Evolutionary conservation across 1,284 basidiomycete genomes (phyloP), one percentile per base, ranked within the genome.

Genomic region (Trichosporon sp.): DNA sequence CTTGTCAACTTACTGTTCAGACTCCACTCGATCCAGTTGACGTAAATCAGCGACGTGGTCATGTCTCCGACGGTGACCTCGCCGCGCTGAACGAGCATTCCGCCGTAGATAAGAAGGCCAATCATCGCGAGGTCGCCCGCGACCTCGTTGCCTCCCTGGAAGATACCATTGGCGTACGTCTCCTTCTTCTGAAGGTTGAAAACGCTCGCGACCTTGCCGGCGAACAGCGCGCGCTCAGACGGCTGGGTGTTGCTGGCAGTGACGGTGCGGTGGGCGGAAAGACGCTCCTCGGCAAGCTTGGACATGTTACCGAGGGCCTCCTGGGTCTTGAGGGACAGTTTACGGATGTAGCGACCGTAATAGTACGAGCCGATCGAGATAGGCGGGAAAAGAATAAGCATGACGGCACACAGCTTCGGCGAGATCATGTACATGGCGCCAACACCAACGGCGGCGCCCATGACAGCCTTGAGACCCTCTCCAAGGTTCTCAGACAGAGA

Each of bases 1-100:
- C 15, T 11, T 9, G 2, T n/a, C 4, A 1, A 75, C 80, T 75
- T 67, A 82, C 80, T 81, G 73, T 81, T 80, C 70, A 82, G 70
- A 72, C 72, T 75, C 80, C 80, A 82, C 65, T 82, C 81, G 51
- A 82, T 81, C 81, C 81, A 82, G 70, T 81, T 81, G 72, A 82
- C 80, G 64, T 82, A 82, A 62, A 82, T 82, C 66, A 82, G 78
- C 62, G 80, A 73, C 18, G 78, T 78, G 21, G 81, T 82, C 80
- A 82, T 81, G 72, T 82, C 81, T 63, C 81, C 81, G 60, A 82
- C 77, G 5, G 76, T 71, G 58, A 82, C 79, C 60, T 81, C 78
- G 42, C 81, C 80, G 27, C 78, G 68, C 69, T 73, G 75, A 15
- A 82, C 79, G 65, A 81, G 70, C 9, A 80, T 75, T 67, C 81